A percentile compares a stretch with the other conserved stretches of the same genome.
phyloP scores from a whole-genome alignment of 495 filamentous ascomycete species.

The Daldinia childiae region DNA sequence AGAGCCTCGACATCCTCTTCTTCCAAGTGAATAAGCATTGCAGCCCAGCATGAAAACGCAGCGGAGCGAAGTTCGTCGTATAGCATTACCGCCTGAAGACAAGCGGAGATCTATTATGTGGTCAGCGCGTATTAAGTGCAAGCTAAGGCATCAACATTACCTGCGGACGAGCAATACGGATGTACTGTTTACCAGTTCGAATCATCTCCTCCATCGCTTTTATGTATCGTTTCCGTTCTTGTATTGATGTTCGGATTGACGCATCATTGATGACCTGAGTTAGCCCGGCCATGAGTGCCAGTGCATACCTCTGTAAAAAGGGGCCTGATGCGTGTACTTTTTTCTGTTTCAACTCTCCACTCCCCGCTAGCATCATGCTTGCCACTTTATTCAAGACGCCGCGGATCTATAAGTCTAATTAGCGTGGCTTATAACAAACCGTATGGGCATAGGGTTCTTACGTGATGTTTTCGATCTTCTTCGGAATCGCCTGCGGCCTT shows the following conservation, averaged over 20 bases:
- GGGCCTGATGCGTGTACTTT: conserved; percentile 69
- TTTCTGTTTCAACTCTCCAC: conserved; percentile 56
- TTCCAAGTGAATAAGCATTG: conserved; percentile 75
- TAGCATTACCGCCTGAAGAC: conserved; percentile 82
- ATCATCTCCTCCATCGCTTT: conserved; percentile 91
- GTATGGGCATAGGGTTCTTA: conserved; percentile 37
- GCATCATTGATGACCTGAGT: conserved; percentile 82
- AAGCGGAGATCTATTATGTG: conserved; percentile 76
- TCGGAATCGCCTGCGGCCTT: conserved; percentile 79
- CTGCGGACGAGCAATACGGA: conserved; percentile 85
- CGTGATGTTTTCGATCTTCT: conserved; percentile 64
- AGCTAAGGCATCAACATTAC: conserved; percentile 53
- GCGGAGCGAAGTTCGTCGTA: conserved; percentile 74
- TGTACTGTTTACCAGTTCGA: conserved; percentile 70
- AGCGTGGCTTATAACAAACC: conserved; percentile 26
- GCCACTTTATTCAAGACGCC: conserved; percentile 75
- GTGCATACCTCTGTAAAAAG: conserved; percentile 86
- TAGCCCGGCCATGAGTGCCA: conserved; percentile 87
- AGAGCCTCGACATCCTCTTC: conserved; percentile 81
- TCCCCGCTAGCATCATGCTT: conserved; percentile 65
- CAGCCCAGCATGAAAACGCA: conserved; percentile 84
- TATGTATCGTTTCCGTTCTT: conserved; percentile 78
- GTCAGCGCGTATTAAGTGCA: conserved; percentile 9
- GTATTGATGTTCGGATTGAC: conserved; percentile 61
- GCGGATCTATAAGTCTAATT: conserved; percentile 56